Evolutionary conservation across 1,139 yeast species (phyloP).

Genomic region (Dujonia santamariae): DNA sequence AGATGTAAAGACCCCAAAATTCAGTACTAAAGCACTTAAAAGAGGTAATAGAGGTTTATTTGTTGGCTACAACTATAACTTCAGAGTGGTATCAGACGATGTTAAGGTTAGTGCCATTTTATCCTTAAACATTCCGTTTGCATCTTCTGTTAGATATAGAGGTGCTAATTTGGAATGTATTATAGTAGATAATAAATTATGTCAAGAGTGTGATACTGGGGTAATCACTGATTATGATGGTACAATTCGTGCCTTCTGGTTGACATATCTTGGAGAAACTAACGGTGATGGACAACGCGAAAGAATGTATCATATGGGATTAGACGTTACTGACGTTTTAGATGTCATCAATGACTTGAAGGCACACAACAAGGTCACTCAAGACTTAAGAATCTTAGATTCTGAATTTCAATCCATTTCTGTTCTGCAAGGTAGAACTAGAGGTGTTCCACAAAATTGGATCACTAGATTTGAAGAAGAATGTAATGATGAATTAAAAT

Average conservation of each 20-base stretch:
- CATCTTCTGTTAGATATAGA: slow-evolving; percentile 75
- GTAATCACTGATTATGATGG: slow-evolving; percentile 78
- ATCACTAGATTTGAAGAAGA: slow-evolving; percentile 61
- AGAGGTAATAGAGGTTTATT: slow-evolving; percentile 77
- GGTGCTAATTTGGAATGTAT: slow-evolving; percentile 82
- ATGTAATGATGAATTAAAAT: slow-evolving; percentile 62
- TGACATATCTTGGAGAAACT: slow-evolving; percentile 71
- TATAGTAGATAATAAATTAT: slow-evolving; percentile 67
- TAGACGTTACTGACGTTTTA: slow-evolving; percentile 65
- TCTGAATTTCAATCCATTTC: slow-evolving; percentile 73
- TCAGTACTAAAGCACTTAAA: slow-evolving; percentile 55
- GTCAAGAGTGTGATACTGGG: slow-evolving; percentile 79
- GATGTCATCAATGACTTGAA: slow-evolving; percentile 52
- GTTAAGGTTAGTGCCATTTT: slow-evolving; percentile 76
- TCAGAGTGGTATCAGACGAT: slow-evolving; percentile 70
- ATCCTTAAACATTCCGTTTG: slow-evolving; percentile 70
- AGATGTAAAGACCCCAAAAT: slow-evolving; percentile 55
- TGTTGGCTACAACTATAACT: slow-evolving; percentile 73
- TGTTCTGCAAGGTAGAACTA: slow-evolving; percentile 72
- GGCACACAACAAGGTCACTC: neutral
- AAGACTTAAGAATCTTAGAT: slow-evolving; percentile 65
- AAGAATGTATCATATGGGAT: slow-evolving; percentile 71
- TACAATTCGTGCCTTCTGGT: slow-evolving; percentile 78
- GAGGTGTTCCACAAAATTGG: slow-evolving; percentile 87
- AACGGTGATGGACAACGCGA: slow-evolving; percentile 35